These are phyloP conservation scores for Acer saccharum DNA, from an alignment of 345 rosid species.

Conservation along the genomic window DNA sequence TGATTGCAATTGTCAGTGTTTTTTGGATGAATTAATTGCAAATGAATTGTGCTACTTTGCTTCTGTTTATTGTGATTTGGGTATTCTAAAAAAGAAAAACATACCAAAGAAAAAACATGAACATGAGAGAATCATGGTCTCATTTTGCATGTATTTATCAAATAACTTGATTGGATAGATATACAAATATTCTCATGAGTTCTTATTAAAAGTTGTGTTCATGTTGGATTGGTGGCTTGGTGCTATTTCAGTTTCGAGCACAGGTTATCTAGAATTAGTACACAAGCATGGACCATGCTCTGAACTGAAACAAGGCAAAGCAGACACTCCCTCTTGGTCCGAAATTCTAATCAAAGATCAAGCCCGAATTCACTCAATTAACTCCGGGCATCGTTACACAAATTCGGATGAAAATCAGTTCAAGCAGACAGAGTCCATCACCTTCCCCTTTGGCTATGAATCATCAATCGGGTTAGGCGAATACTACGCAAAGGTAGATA, in stretches of 20 bases:
- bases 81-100: neutral
- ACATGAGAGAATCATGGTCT: too few relatives aligned
- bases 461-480: neutral
- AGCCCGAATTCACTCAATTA: neutral
- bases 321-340: neutral
- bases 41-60: neutral
- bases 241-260: neutral
- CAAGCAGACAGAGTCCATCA: neutral
- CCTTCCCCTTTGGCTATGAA: neutral
- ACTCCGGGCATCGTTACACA: neutral
- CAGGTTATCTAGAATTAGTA: neutral
- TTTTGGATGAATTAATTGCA: neutral
- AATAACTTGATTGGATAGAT: too few relatives aligned
- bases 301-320: neutral
- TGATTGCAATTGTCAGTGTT: neutral
- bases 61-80: neutral
- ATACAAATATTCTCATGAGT: neutral
- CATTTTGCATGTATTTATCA: neutral
- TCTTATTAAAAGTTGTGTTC: neutral
- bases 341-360: neutral
- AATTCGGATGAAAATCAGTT: neutral
- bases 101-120: too few relatives aligned
- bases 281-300: neutral
- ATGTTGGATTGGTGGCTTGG: neutral
- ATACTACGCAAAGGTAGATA: slow-evolving; percentile 28